Evolutionary conservation across 1,284 basidiomycete species (phyloP).

Genomic region (Prillingera fragicola): DNA sequence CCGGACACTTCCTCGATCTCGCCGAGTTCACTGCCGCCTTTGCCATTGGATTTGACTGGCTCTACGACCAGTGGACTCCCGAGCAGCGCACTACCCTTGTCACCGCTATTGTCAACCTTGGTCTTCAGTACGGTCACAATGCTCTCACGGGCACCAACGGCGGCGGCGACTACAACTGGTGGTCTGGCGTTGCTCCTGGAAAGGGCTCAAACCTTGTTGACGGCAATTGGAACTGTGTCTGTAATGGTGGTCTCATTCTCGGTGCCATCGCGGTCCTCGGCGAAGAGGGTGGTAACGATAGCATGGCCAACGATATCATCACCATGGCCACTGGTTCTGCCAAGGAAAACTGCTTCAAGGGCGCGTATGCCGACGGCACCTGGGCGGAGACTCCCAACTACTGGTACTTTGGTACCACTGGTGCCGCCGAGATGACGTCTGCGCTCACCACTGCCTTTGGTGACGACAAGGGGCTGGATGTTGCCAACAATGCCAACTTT

Average conservation of each 20-base stretch:
- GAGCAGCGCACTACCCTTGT: slow-evolving; percentile 68
- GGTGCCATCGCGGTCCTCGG: slow-evolving; percentile 83
- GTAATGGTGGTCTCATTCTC: slow-evolving; percentile 83
- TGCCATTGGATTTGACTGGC: slow-evolving; percentile 89
- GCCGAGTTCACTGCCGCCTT: slow-evolving; percentile 84
- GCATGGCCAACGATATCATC: slow-evolving; percentile 64
- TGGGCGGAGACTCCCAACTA: slow-evolving; percentile 96
- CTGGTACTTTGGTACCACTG: slow-evolving; percentile 93
- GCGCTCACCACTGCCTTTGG: slow-evolving; percentile 81
- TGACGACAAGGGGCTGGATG: slow-evolving; percentile 63
- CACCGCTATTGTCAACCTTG: slow-evolving; percentile 70
- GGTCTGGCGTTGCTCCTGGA: slow-evolving; percentile 36
- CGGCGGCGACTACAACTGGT: slow-evolving; percentile 50
- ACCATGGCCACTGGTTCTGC: slow-evolving; percentile 10
- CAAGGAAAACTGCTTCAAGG: slow-evolving; percentile 67
- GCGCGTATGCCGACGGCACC: slow-evolving; percentile 67
- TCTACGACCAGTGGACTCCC: slow-evolving; percentile 76
- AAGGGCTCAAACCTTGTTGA: slow-evolving; percentile 39
- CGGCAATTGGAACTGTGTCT: slow-evolving; percentile 96
- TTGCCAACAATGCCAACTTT: slow-evolving; percentile 65
- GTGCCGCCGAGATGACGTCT: slow-evolving; percentile 83
- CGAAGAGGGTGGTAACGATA: slow-evolving; percentile 76
- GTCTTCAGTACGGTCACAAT: slow-evolving; percentile 60
- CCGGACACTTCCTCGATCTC: slow-evolving; percentile 82
- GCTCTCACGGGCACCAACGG: slow-evolving; percentile 50